Evolutionary conservation across 352 stramenopile genomes (phyloP).

Genomic region (Pythium dissimile): DNA sequence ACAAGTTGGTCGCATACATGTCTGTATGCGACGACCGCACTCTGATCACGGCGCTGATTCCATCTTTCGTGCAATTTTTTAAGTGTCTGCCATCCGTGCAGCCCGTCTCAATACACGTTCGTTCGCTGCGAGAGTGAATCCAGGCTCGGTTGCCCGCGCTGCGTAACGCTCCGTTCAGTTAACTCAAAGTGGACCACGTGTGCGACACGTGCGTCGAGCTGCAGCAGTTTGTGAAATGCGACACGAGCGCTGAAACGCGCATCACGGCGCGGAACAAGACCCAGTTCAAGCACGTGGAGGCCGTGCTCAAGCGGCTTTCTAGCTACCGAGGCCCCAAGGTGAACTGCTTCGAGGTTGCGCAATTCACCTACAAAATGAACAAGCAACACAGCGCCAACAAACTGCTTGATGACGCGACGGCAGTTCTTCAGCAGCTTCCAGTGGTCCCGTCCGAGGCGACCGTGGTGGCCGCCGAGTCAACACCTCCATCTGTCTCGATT

Average conservation of each 20-base stretch:
- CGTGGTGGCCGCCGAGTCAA: too few relatives aligned
- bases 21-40: not conserved
- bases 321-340: not conserved
- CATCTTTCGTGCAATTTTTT: not conserved
- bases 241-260: not conserved
- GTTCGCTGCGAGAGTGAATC: not conserved
- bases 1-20: not conserved
- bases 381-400: not conserved
- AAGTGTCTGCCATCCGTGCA: not conserved
- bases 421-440: not conserved
- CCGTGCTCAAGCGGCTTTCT: not conserved
- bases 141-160: not conserved
- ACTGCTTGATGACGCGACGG: not conserved
- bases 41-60: not conserved
- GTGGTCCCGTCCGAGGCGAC: not conserved
- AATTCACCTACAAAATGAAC: not conserved
- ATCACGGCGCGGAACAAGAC: not conserved
- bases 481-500: not conserved
- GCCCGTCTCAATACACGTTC: not conserved
- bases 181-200: not conserved
- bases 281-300: conserved; percentile 6
- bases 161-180: not conserved
- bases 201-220: conserved; percentile 1
- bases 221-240: not conserved
- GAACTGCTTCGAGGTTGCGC: not conserved